Conservation (phyloP, 768 basidiomycete genomes). For the Filobasidium floriforme region DNA sequence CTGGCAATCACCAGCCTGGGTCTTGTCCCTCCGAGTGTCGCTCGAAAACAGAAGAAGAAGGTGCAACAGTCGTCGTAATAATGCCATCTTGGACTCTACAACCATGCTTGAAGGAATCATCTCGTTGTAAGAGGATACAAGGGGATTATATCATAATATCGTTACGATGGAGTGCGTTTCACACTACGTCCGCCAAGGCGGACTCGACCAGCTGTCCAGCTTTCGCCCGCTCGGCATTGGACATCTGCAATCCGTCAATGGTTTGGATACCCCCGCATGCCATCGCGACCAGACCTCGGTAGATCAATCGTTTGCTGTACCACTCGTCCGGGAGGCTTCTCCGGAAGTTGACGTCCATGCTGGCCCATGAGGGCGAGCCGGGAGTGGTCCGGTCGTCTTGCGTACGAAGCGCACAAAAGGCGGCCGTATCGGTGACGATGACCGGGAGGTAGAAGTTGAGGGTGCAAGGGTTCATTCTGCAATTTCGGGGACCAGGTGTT, state of each 20-base stretch:
- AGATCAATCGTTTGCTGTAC: slow-evolving; percentile 78
- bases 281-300: slow-evolving; percentile 80
- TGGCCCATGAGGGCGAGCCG: slow-evolving; percentile 54
- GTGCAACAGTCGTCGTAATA: too few species aligned
- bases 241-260: slow-evolving; percentile 80
- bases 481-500: too few species aligned
- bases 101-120: background rate
- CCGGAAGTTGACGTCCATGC: slow-evolving; percentile 76
- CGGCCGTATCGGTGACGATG: slow-evolving; percentile 56
- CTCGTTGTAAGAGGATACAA: background rate
- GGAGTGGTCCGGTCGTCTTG: background rate
- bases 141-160: background rate
- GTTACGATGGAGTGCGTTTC: background rate
- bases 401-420: background rate
- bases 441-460: slow-evolving; percentile 92
- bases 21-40: slow-evolving; percentile 31
- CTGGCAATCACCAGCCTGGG: slow-evolving; percentile 29
- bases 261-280: slow-evolving; percentile 59
- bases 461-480: slow-evolving; percentile 89
- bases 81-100: background rate
- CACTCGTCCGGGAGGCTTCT: slow-evolving; percentile 78
- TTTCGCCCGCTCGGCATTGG: slow-evolving; percentile 76
- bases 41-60: slow-evolving; percentile 25
- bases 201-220: slow-evolving; percentile 54
- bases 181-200: background rate